phyloP scores from a whole-genome alignment of 768 basidiomycete species.

The Ramaria rubella region DNA sequence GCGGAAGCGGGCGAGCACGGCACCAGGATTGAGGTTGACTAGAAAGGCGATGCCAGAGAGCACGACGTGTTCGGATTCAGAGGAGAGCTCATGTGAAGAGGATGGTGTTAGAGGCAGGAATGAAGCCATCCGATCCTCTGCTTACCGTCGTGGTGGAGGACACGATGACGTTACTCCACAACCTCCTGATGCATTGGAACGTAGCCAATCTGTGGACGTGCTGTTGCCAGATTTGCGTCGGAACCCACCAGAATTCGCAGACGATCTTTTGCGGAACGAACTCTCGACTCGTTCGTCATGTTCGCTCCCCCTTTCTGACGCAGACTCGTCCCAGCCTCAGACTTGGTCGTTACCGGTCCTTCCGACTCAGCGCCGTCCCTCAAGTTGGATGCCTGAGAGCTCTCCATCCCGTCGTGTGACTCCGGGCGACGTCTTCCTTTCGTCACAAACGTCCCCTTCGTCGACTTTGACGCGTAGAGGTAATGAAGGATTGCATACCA shows the following conservation, averaged over 20 bases:
- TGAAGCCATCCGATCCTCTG: constrained; percentile 15
- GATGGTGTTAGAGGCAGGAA: constrained; percentile 38
- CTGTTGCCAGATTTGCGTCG: neutral
- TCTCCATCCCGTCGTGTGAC: constrained; percentile 3
- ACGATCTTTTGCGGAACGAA: neutral
- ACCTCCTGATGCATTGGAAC: neutral
- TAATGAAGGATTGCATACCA: constrained; percentile 23
- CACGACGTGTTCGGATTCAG: constrained; percentile 65
- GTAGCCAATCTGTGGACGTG: neutral
- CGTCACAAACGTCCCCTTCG: constrained; percentile 29
- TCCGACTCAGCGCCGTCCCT: neutral
- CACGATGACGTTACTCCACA: constrained; percentile 15
- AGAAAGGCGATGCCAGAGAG: constrained; percentile 74
- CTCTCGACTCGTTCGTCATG: neutral
- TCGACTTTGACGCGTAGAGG: constrained; percentile 23
- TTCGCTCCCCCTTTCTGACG: constrained; percentile 40
- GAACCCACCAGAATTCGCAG: neutral
- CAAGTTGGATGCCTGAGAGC: neutral
- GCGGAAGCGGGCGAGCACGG: constrained; percentile 58
- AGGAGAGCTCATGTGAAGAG: constrained; percentile 60
- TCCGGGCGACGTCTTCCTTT: constrained; percentile 1
- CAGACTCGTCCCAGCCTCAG: constrained; percentile 42
- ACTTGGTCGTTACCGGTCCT: neutral
- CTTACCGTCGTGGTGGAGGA: constrained; percentile 16
- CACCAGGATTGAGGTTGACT: constrained; percentile 58